Percentiles rank a stretch among this genome's conserved stretches.
Conservation (phyloP, 345 rosid genomes). For the Pseudoturritis turrita region DNA sequence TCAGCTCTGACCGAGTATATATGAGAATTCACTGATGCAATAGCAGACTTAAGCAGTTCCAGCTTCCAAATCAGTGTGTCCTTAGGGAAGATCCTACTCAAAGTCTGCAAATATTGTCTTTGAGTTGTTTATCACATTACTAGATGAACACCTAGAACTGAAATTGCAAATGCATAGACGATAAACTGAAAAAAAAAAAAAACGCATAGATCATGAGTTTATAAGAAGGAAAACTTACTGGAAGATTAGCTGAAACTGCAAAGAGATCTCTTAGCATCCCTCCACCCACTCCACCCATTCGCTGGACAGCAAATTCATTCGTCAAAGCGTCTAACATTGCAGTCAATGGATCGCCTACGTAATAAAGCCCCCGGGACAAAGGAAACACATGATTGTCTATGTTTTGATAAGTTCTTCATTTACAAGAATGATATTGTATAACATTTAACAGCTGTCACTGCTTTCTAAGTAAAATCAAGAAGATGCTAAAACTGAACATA, state of each 20-base stretch:
- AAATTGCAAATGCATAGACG: not conserved
- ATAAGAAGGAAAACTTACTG: slow-evolving; percentile 20
- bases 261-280: slow-evolving; percentile 30
- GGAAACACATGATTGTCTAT: not conserved
- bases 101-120: slow-evolving; percentile 39
- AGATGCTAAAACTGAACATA: not conserved
- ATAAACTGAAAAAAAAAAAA: not conserved
- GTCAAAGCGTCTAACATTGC: slow-evolving; percentile 33
- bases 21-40: slow-evolving; percentile 48
- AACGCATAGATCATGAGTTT: not conserved
- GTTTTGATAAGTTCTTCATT: not conserved
- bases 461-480: not conserved
- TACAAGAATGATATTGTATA: not conserved
- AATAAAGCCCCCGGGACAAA: not conserved
- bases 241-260: slow-evolving; percentile 32
- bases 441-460: not conserved
- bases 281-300: slow-evolving; percentile 20
- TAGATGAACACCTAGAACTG: not conserved
- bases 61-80: slow-evolving; percentile 80
- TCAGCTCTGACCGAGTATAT: slow-evolving; percentile 57
- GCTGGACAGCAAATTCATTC: slow-evolving; percentile 29
- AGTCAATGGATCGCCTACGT: slow-evolving; percentile 36
- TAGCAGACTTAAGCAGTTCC: slow-evolving; percentile 46
- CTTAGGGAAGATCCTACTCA: slow-evolving; percentile 47
- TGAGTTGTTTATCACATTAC: not conserved